Evolutionary conservation across 75 land plant genomes (phyloP).

Genomic region (Isoetes taiwanensis): DNA sequence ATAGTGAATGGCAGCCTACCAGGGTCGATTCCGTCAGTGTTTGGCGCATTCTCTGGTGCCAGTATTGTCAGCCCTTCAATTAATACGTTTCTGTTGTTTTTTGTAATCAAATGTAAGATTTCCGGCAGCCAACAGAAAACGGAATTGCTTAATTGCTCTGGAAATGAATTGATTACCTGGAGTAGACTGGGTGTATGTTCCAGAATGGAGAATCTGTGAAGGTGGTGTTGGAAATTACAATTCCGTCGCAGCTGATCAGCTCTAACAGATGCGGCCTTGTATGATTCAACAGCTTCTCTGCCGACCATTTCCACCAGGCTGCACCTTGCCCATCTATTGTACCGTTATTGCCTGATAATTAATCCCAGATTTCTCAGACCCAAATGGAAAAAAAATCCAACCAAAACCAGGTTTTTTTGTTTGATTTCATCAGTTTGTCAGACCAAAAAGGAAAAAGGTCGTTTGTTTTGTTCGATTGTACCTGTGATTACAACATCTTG

Average conservation of each 20-base stretch:
- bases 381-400: too few species aligned
- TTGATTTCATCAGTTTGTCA: too few species aligned
- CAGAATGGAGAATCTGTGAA: slow-evolving; percentile 50
- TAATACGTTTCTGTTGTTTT: slow-evolving; percentile 66
- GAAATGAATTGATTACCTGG: too few species aligned
- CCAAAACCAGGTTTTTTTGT: too few species aligned
- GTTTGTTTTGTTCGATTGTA: too few species aligned
- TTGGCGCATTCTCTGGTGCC: slow-evolving; percentile 62
- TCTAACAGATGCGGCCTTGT: slow-evolving; percentile 52
- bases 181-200: slow-evolving; percentile 73
- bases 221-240: slow-evolving; percentile 50
- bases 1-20: slow-evolving; percentile 33
- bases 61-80: slow-evolving; percentile 40
- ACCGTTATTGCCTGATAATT: slow-evolving; percentile 65
- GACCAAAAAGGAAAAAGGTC: too few species aligned
- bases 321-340: slow-evolving; percentile 68
- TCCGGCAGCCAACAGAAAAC: too few species aligned
- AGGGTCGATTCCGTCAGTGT: slow-evolving; percentile 80
- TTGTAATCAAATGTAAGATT: too few species aligned
- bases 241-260: slow-evolving; percentile 27
- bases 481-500: slow-evolving; percentile 56
- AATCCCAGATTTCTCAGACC: too few species aligned
- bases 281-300: slow-evolving; percentile 23
- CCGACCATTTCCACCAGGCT: slow-evolving; percentile 47
- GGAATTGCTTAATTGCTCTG: too few species aligned